A percentile compares a stretch with the other conserved stretches of the same genome.
These are phyloP conservation scores for Jackrogersella multiformis DNA, from an alignment of 495 filamentous ascomycete genomes.

Conservation along the genomic window DNA sequence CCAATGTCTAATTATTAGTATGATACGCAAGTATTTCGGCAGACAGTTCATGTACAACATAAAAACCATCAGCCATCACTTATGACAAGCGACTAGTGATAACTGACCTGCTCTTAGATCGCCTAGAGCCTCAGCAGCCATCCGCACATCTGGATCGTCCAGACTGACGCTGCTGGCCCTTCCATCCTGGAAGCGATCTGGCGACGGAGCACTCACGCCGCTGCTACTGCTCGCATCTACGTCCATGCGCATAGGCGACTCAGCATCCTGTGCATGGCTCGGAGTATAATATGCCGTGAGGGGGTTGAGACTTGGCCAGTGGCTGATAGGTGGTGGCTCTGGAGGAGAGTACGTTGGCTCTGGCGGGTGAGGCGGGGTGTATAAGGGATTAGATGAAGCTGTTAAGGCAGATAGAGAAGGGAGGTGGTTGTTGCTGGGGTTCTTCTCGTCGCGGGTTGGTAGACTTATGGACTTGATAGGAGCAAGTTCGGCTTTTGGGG, in stretches of 20 bases:
- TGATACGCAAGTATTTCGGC: constrained; percentile 46
- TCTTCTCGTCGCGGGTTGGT: constrained; percentile 24
- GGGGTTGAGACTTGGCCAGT: constrained; percentile 65
- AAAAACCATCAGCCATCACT: constrained; percentile 31
- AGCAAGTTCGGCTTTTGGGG: constrained; percentile 52
- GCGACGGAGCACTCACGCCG: constrained; percentile 52
- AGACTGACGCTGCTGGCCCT: constrained; percentile 69
- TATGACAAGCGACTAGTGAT: constrained; percentile 22
- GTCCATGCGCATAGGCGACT: constrained; percentile 48
- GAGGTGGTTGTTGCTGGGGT: constrained; percentile 35
- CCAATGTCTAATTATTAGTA: constrained; percentile 42
- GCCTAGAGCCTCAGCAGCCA: constrained; percentile 86
- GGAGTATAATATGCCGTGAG: constrained; percentile 62
- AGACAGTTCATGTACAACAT: constrained; percentile 8
- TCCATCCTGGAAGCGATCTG: constrained; percentile 50
- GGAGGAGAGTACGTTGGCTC: constrained; percentile 46
- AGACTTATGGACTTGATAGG: constrained; percentile 50
- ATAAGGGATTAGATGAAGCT: constrained; percentile 37
- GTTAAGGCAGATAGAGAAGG: constrained; percentile 58
- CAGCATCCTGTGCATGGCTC: constrained; percentile 49
- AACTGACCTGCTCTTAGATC: constrained; percentile 81
- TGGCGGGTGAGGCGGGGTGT: constrained; percentile 39
- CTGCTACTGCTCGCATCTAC: constrained; percentile 49
- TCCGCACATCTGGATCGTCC: constrained; percentile 82
- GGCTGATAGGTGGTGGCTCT: constrained; percentile 38